Percentiles rank a stretch among this genome's conserved stretches.
These are phyloP conservation scores for Trichoderma breve DNA, from an alignment of 2,329 filamentous ascomycete genomes.

Conservation along the genomic window DNA sequence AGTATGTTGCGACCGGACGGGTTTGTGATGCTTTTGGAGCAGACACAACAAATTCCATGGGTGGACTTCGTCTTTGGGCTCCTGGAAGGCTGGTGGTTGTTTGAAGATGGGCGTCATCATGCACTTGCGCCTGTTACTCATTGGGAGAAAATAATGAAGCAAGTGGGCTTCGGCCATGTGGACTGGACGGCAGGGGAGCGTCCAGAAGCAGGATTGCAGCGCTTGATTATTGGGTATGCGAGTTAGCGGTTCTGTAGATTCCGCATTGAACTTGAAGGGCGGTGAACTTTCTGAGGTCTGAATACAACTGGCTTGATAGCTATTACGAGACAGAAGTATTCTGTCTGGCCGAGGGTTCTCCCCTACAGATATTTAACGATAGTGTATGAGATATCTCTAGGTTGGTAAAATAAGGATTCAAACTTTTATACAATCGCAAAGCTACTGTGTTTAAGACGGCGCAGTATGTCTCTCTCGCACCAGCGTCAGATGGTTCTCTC, in stretches of 20 bases:
- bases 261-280: not conserved
- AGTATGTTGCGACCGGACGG: not conserved
- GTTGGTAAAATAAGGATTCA: too few relatives aligned
- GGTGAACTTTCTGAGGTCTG: not conserved
- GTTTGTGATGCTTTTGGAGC: not conserved
- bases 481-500: accelerated
- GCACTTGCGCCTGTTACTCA: not conserved
- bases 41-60: not conserved
- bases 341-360: accelerated
- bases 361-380: too few relatives aligned
- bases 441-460: too few relatives aligned
- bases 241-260: not conserved
- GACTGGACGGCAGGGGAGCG: not conserved
- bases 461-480: too few relatives aligned
- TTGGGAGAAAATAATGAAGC: not conserved
- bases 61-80: not conserved
- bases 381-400: too few relatives aligned
- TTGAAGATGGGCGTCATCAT: not conserved
- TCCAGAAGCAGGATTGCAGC: not conserved
- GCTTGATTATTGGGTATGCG: not conserved
- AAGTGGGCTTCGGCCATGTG: not conserved
- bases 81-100: not conserved
- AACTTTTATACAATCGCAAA: too few relatives aligned
- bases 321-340: too few relatives aligned
- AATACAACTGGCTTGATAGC: too few relatives aligned